Evolutionary conservation across 1,139 yeast species (phyloP), one percentile per base, ranked within the genome.

Genomic region (Saccharomyces hybrid): DNA sequence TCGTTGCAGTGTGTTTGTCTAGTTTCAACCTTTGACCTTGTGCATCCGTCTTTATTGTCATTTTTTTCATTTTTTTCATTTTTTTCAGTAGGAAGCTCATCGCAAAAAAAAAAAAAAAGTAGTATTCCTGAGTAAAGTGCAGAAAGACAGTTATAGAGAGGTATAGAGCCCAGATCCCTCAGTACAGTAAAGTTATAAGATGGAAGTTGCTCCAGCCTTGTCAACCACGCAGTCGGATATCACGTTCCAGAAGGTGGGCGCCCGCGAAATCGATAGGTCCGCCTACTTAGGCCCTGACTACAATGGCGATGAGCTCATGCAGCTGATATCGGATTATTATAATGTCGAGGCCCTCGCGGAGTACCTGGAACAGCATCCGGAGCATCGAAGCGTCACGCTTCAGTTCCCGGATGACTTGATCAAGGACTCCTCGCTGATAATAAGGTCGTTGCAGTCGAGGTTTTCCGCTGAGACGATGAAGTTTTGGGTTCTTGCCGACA

Each of bases 371-470:
- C 61, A 66, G 12, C 70, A 73, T 38, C 69, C 66, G 6, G 65
- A 62, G 2, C 83, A 74, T 67, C 71, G 68, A 49, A 76, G 78
- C 47, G 78, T 91, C 2, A 91, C 98, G 0, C 73, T 93, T 44
- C 99, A 93, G 71, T 91, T 95, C 61, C 98, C 99, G 0, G 99
- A 95, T 69, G 61, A 74, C 6, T 73, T 90, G 51, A 80, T 95
- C 1, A 77, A 84, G 52, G 97, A 93, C 66, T 83, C 97, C 1
- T 83, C 95, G 0, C 77, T 83, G 16, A 81, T 91, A 0, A 81
- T 83, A 0, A 81, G 77, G 56, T 73, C 70, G 56, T 72, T 79
- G 52, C 68, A 67, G 53, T 56, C 61, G 6, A 52, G 48, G 9
- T 47, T 66, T 21, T 50, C 31, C 24, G 46, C 54, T 28, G 51